Base-by-base conservation (phyloP, 805 yeast species). In the Kluyveromyces nonfermentans region DNA sequence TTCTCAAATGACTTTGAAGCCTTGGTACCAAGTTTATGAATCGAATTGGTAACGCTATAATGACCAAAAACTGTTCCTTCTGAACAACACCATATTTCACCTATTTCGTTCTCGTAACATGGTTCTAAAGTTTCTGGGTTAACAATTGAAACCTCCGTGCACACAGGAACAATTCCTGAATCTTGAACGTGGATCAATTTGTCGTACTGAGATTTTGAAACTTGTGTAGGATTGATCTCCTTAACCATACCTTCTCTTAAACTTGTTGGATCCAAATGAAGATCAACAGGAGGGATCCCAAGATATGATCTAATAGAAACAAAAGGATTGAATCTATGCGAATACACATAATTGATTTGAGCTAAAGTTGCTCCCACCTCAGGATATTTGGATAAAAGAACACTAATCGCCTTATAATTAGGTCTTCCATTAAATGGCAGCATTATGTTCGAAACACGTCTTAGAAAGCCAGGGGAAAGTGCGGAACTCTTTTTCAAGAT, bases 71-170 rank as follows among this genome's bases (percentile, higher is more conserved):
- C 82, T 52, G 83, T 88, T 1, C 90, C 95, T 50, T 87, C 95
- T 1, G 95, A 84, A 50, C 85, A 77, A 2, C 90, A 94, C 97
- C 97, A 93, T 33, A 93, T 87, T 64, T 93, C 99, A 30, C 99
- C 99, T 61, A 78, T 80, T 62, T 93, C 98, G 7, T 97, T 97
- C 41, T 80, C 81, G 46, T 75, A 77, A 58, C 98, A 90, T 10
- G 88, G 68, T 43, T 70, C 68, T 37, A 74, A 63, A 0, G 97
- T 90, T 58, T 93, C 97, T 1, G 98, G 98, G 51, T 93, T 93
- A 3, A 93, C 97, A 47, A 93, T 84, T 1, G 95, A 93, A 30
- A 93, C 77, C 56, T 89, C 95, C 0, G 97, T 86, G 58, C 95
- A 85, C 7, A 88, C 89, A 1, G 97, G 94, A 0, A 89, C 97